Conservation (phyloP, 192 early-diverging fungal species). For the Linnemannia exigua region DNA sequence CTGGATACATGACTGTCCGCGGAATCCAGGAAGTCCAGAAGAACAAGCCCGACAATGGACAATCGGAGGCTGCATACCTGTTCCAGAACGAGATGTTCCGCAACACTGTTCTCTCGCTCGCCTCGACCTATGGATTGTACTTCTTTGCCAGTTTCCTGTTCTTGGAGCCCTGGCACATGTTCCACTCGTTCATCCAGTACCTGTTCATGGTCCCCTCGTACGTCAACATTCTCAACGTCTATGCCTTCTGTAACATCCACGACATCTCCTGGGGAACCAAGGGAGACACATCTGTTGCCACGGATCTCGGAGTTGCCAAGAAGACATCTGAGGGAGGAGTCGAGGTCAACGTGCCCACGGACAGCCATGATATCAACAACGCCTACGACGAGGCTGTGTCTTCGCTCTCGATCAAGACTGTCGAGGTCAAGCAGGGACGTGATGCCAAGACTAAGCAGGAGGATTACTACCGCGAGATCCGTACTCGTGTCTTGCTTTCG, state of each 20-base stretch:
- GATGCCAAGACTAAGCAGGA: constrained; percentile 68
- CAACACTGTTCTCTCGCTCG: constrained; percentile 74
- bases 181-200: constrained; percentile 82
- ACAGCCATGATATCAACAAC: constrained; percentile 61
- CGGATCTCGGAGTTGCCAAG: constrained; percentile 64
- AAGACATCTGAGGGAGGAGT: constrained; percentile 58
- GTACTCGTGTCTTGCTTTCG: constrained; percentile 75
- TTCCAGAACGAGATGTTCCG: constrained; percentile 69
- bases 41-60: constrained; percentile 17
- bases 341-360: constrained; percentile 63
- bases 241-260: constrained; percentile 73
- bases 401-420: constrained; percentile 43
- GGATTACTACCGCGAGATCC: constrained; percentile 84
- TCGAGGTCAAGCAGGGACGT: constrained; percentile 46
- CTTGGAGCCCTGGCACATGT: constrained; percentile 86
- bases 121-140: constrained; percentile 83
- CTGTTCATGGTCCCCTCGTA: constrained; percentile 83
- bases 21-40: constrained; percentile 50
- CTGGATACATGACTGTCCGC: constrained; percentile 61
- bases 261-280: constrained; percentile 89
- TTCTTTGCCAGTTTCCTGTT: constrained; percentile 76
- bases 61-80: constrained; percentile 13
- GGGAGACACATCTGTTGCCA: constrained; percentile 72
- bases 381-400: constrained; percentile 61
- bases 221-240: constrained; percentile 76